Base-by-base conservation (phyloP, 2,329 filamentous ascomycete species). In the Ascomycota sp. region DNA sequence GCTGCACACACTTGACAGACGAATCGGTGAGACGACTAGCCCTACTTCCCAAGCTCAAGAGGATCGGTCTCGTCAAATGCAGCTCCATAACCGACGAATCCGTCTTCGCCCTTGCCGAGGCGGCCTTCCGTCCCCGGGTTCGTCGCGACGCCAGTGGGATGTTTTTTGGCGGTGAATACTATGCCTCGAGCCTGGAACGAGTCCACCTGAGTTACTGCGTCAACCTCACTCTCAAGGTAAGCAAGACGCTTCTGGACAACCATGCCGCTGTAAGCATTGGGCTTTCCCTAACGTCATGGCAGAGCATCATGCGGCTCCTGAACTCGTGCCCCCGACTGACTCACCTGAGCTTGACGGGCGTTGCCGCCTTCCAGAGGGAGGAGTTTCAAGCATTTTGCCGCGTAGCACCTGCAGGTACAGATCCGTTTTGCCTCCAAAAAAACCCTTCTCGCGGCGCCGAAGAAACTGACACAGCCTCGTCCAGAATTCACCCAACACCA, bases 181-280 rank as follows among this genome's bases (percentile, higher is more conserved):
- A 59, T 35, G 61, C 62, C 37, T 62, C 62, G 13, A 84, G 77
- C 46, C 59, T 98, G 24, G 89, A 98, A 58, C 69, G 89, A 43
- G 89, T 98, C 8, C 89, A 98, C 60, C 65, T 98, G 29, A 93
- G 84, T 53, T 95, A 98, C 51, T 98, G 89, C 55, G 72, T 79
- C 29, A 76, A 80, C 41, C 57, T 98, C 34, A 89, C 78, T 1
- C 63, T 92, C 33, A 68, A 71, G 53, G 84, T 89, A 64, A 54
- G 16, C 16, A 21, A 21, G 16, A 3, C 16, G 16, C 16, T 21
- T 21, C 16, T 3, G 16, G 5, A 3, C 16, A 5, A 21, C 16
- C 16, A 21, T 21, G 16, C 16, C 16, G 16, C 16, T 21, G 16
- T 21, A 21, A 21, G 16, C 16, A 21, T 21, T 21, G 7, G 6